Percentiles rank a stretch among this genome's conserved stretches.
These are phyloP conservation scores for Cupressus sempervirens DNA, from an alignment of 75 land plant species.

Conservation along the genomic window DNA sequence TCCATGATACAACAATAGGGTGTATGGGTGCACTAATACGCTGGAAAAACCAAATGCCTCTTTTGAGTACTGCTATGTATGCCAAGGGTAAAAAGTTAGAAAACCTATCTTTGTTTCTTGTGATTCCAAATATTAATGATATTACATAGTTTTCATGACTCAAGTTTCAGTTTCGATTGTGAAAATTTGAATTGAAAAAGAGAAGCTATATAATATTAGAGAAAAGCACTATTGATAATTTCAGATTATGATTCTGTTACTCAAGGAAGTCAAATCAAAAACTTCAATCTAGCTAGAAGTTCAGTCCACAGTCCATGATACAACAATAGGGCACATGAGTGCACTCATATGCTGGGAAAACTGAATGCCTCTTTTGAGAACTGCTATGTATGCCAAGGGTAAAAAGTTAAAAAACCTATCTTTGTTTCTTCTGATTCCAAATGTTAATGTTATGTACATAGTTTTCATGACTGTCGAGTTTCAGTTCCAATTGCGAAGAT, in stretches of 20 bases:
- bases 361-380: conserved; percentile 92
- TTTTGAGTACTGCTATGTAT: conserved; percentile 88
- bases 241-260: background rate
- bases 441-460: background rate
- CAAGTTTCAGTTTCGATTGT: background rate
- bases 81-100: conserved; percentile 96
- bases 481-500: background rate
- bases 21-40: conserved; percentile 86
- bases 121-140: background rate
- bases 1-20: conserved; percentile 72
- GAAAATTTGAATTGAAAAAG: conserved; percentile 2
- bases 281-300: background rate
- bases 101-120: background rate
- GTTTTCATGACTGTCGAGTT: background rate
- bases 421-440: background rate
- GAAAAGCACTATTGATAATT: background rate
- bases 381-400: conserved; percentile 97
- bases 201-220: background rate
- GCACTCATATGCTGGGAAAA: conserved; percentile 98
- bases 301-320: conserved; percentile 27
- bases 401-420: background rate
- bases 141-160: background rate
- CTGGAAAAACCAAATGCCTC: conserved; percentile 99
- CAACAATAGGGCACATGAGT: conserved; percentile 79
- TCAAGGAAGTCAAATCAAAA: background rate